Evolutionary conservation across 345 rosid species (phyloP).

Genomic region (Euphorbia peplus): DNA sequence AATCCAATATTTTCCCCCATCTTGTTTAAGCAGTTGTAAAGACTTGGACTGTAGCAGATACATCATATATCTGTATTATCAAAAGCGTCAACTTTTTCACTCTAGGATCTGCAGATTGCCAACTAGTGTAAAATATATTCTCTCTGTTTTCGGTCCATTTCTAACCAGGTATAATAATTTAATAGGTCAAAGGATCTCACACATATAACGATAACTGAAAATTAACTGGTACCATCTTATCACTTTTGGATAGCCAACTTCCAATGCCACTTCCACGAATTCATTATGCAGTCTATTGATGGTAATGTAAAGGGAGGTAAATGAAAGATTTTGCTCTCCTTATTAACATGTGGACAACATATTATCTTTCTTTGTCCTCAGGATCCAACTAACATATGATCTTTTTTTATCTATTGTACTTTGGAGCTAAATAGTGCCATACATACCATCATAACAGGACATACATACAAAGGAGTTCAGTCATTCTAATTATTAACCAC

Average conservation of each 20-base stretch:
- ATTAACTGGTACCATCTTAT: background rate
- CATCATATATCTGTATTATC: background rate
- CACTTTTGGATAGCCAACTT: background rate
- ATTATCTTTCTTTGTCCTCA: background rate
- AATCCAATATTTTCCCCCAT: background rate
- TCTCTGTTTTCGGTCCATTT: slow-evolving; percentile 1
- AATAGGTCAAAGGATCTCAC: background rate
- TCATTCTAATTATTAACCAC: background rate
- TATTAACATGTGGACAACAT: background rate
- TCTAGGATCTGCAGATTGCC: background rate
- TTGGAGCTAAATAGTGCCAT: background rate
- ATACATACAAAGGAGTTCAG: too few species aligned
- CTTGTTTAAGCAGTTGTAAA: background rate
- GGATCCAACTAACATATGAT: background rate
- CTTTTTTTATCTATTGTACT: background rate
- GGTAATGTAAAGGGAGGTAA: background rate
- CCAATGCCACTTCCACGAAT: background rate
- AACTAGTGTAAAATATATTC: background rate
- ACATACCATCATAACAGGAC: background rate
- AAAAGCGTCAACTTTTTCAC: background rate
- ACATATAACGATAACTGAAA: background rate
- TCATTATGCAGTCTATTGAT: background rate
- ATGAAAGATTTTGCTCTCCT: background rate
- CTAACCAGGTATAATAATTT: background rate
- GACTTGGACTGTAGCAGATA: background rate